phyloP scores from a whole-genome alignment of 2,329 filamentous ascomycete genomes.

The Knufia petricola region DNA sequence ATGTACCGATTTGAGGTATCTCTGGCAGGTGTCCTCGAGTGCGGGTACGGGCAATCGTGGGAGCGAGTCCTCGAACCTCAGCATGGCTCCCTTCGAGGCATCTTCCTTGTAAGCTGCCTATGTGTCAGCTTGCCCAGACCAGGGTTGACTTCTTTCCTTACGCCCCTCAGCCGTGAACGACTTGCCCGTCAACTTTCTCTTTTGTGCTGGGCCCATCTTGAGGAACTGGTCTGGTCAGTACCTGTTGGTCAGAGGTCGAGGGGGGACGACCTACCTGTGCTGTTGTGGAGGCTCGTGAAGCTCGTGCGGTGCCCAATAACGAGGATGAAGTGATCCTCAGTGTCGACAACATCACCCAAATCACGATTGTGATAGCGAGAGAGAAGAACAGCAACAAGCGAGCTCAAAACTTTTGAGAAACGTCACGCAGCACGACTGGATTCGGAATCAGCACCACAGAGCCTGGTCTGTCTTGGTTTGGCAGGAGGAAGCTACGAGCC shows the following conservation, averaged over 20 bases:
- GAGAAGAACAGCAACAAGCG: background rate
- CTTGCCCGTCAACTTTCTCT: conserved; percentile 32
- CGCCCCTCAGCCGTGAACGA: conserved; percentile 32
- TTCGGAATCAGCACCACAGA: background rate
- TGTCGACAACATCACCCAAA: conserved; percentile 18
- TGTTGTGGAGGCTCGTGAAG: conserved; percentile 8
- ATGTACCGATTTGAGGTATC: conserved; percentile 59
- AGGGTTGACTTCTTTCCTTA: conserved; percentile 25
- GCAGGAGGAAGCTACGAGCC: background rate
- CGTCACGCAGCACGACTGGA: background rate
- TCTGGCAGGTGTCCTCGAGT: conserved; percentile 53
- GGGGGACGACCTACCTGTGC: conserved; percentile 1
- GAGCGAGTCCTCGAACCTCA: conserved; percentile 57
- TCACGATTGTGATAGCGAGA: background rate
- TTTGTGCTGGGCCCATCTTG: conserved; percentile 23
- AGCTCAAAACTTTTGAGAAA: conserved; percentile 8
- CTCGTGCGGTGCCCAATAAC: conserved; percentile 15
- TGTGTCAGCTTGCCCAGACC: conserved; percentile 10
- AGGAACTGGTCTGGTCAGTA: conserved; percentile 14
- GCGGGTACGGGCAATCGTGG: conserved; percentile 53
- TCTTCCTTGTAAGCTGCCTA: conserved; percentile 54
- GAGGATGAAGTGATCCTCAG: conserved; percentile 17
- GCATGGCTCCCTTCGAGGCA: conserved; percentile 52
- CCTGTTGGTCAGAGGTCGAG: background rate
- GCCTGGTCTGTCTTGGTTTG: background rate